Percentiles rank a stretch among this genome's conserved stretches.
phyloP scores from a whole-genome alignment of 2,329 filamentous ascomycete species.

The Neonectria faginata region DNA sequence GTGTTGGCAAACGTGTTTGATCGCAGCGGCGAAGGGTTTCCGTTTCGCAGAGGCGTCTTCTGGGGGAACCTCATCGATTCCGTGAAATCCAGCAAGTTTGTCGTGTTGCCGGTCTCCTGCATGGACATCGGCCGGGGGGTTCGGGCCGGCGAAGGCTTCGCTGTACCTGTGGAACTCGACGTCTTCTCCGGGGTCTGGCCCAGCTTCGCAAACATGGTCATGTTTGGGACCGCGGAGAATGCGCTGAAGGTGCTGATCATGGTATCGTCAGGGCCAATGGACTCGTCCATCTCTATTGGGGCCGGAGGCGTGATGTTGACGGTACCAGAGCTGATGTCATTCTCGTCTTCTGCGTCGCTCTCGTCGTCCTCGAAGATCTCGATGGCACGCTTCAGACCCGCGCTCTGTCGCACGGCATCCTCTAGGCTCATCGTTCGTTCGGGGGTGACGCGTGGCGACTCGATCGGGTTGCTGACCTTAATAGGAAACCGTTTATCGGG shows the following conservation, averaged over 20 bases:
- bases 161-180: conserved; percentile 54
- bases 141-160: conserved; percentile 51
- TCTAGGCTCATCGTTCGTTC: conserved; percentile 62
- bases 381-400: conserved; percentile 69
- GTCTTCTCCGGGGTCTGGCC: conserved; percentile 72
- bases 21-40: conserved; percentile 48
- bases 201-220: conserved; percentile 84
- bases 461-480: conserved; percentile 59
- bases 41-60: conserved; percentile 60
- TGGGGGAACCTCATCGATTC: conserved; percentile 71
- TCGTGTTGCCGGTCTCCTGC: conserved; percentile 69
- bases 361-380: conserved; percentile 71
- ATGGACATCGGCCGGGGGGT: conserved; percentile 50
- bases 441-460: conserved; percentile 38
- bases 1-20: conserved; percentile 53
- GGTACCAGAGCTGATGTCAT: conserved; percentile 44
- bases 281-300: conserved; percentile 49
- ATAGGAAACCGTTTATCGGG: conserved; percentile 72
- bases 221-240: conserved; percentile 89
- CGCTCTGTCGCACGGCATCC: conserved; percentile 66
- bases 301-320: conserved; percentile 45
- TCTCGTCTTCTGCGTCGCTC: conserved; percentile 45
- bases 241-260: conserved; percentile 86
- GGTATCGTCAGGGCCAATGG: conserved; percentile 73
- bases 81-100: conserved; percentile 89